These are phyloP conservation scores for Yarrowia sp. DNA, from an alignment of 805 yeast species.

Conservation along the genomic window DNA sequence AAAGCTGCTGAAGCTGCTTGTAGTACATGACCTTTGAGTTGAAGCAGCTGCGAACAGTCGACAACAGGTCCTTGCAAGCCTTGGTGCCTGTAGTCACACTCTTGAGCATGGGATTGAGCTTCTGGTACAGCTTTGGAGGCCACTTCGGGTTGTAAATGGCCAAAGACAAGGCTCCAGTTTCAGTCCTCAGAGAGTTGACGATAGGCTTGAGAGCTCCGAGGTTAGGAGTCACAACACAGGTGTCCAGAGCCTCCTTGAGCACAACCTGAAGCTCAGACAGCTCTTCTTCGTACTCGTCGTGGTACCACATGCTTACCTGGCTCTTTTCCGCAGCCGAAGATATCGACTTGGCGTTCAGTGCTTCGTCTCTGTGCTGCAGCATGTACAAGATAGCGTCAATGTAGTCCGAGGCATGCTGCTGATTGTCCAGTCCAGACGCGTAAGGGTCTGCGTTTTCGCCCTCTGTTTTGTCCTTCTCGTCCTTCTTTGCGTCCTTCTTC, in stretches of 20 bases:
- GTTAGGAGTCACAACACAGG: background rate
- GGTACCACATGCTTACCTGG: background rate
- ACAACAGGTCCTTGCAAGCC: conserved; percentile 29
- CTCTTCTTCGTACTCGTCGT: background rate
- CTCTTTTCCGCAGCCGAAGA: background rate
- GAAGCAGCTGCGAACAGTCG: conserved; percentile 59
- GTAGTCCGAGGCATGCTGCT: background rate
- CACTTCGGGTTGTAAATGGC: background rate
- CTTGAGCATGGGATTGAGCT: background rate
- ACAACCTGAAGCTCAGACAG: background rate
- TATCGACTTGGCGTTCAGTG: background rate
- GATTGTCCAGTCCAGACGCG: conserved; percentile 9
- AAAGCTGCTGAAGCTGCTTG: conserved; percentile 77
- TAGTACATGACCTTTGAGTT: conserved; percentile 81
- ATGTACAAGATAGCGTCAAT: background rate
- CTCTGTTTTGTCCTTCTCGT: background rate
- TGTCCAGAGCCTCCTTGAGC: background rate
- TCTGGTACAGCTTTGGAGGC: background rate
- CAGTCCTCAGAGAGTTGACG: background rate
- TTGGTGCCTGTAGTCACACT: background rate
- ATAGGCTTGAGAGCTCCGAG: conserved; percentile 10
- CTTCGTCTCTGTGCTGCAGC: background rate
- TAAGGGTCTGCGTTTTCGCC: background rate
- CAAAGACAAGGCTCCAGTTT: background rate
- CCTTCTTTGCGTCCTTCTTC: background rate